These are phyloP conservation scores for Suillus americanus DNA, from an alignment of 768 basidiomycete genomes.

Conservation along the genomic window DNA sequence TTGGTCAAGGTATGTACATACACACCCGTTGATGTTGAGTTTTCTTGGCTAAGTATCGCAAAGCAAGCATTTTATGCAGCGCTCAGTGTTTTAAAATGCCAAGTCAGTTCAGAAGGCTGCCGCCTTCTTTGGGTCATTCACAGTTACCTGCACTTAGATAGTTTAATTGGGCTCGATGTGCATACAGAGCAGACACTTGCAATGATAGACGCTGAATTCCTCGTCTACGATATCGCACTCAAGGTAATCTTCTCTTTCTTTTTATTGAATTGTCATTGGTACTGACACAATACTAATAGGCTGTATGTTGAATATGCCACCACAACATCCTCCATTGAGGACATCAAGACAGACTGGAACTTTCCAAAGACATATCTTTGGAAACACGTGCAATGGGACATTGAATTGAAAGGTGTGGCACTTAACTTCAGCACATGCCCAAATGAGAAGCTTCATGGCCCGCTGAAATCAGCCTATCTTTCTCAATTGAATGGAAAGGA, in stretches of 20 bases:
- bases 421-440: constrained; percentile 30
- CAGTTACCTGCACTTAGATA: too few species aligned
- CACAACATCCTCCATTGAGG: not conserved
- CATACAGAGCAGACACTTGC: too few species aligned
- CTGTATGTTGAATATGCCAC: not conserved
- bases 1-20: constrained; percentile 30
- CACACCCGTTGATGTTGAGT: not conserved
- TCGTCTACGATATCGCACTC: constrained; percentile 17
- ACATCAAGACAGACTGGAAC: constrained; percentile 31
- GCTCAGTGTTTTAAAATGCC: too few species aligned
- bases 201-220: constrained; percentile 17
- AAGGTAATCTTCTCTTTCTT: constrained; percentile 18
- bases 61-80: not conserved
- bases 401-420: constrained; percentile 30
- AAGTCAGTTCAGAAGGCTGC: too few species aligned
- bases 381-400: constrained; percentile 30
- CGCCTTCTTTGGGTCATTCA: too few species aligned
- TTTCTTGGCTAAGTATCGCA: not conserved
- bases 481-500: constrained; percentile 33
- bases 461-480: constrained; percentile 25
- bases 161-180: too few species aligned
- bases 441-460: constrained; percentile 30
- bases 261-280: not conserved
- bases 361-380: constrained; percentile 35
- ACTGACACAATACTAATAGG: not conserved